These are phyloP conservation scores for Thuidium tamariscinum DNA, from an alignment of 225 moss, liverwort and hornwort species.

Conservation along the genomic window DNA sequence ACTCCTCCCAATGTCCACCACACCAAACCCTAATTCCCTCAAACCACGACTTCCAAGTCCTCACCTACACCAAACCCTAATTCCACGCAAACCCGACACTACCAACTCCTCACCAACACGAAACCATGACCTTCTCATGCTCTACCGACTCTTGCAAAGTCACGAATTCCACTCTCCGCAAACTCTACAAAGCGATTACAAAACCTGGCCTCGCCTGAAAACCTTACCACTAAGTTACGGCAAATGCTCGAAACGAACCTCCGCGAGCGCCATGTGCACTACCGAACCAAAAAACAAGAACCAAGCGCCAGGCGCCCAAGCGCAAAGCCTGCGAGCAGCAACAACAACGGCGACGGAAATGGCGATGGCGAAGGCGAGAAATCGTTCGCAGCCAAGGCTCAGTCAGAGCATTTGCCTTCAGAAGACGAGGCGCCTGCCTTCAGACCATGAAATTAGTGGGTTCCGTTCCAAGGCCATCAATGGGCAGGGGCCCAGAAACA, in stretches of 20 bases:
- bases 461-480: background rate
- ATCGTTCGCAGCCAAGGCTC: background rate
- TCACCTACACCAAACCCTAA: background rate
- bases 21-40: conserved; percentile 17
- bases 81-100: background rate
- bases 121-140: background rate
- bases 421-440: background rate
- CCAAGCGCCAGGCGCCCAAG: background rate
- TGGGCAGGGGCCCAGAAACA: background rate
- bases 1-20: background rate
- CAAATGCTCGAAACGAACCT: background rate
- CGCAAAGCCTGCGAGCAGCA: background rate
- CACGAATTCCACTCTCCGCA: background rate
- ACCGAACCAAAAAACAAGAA: background rate
- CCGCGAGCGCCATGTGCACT: background rate
- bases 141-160: background rate
- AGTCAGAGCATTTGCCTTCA: background rate
- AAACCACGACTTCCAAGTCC: background rate
- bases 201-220: background rate
- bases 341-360: background rate
- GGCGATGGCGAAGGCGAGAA: background rate
- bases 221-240: background rate
- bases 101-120: background rate
- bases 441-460: background rate
- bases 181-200: background rate